Base-by-base conservation (phyloP, 2,329 filamentous ascomycete genomes). In the Penicillium decumbens region DNA sequence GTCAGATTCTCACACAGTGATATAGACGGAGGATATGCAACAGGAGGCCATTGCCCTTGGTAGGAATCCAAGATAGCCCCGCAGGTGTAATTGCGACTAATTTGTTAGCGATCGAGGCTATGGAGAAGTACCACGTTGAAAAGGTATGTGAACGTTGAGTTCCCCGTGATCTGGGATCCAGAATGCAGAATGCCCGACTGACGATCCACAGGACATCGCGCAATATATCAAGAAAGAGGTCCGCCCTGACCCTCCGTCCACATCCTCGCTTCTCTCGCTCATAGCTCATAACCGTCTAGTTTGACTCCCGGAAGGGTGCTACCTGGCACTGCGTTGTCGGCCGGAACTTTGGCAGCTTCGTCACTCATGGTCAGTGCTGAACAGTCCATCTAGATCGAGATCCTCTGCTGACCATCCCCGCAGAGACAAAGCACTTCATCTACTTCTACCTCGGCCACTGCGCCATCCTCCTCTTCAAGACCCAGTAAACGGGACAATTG, bases 271-370 rank as follows among this genome's bases (percentile, higher is more conserved):
- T 37, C 49, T 20, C 32, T 44, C 46, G 51, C 60, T 68, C 51
- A 68, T 59, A 50, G 51, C 60, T 68, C 51, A 68, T 59, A 50
- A 48, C 32, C 20, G 33, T 48, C 35, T 65, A 97, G 92, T 97
- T 98, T 66, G 93, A 98, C 72, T 88, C 89, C 66, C 87, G 91
- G 69, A 96, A 96, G 77, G 93, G 93, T 30, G 91, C 92, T 56
- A 98, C 93, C 70, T 98, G 92, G 93, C 93, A 98, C 75, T 98
- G 93, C 75, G 96, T 98, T 61, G 93, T 98, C 29, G 93, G 93
- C 56, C 83, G 93, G 62, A 97, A 98, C 80, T 98, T 98, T 76
- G 93, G 93, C 63, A 97, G 92, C 75, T 98, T 97, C 64, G 93
- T 98, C 44, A 98, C 93, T 35, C 93, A 98, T 68, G 91, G 91